A percentile compares a stretch with the other conserved stretches of the same genome.
Evolutionary conservation across 352 stramenopile species (phyloP).

Genomic region (Phytophthora gonapodyides): DNA sequence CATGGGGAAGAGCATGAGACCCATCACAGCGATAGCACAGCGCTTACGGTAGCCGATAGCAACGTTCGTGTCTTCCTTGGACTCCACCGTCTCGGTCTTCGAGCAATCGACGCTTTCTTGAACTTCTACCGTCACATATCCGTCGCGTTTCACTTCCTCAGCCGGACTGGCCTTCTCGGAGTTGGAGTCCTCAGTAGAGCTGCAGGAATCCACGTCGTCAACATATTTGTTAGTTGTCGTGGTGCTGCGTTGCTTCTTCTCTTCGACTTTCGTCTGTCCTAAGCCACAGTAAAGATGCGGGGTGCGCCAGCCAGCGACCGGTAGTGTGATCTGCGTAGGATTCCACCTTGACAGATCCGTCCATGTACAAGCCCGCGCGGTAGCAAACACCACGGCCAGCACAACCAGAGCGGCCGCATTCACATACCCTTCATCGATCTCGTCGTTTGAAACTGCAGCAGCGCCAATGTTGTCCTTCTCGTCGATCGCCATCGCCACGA

Average conservation of each 20-base stretch:
- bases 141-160: neutral
- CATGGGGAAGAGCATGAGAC: slow-evolving; percentile 7
- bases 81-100: neutral
- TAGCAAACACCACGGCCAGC: slow-evolving; percentile 6
- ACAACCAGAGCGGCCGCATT: neutral
- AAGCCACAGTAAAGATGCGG: neutral
- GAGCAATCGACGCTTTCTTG: neutral
- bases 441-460: slow-evolving; percentile 9
- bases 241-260: neutral
- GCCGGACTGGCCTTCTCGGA: too few relatives aligned
- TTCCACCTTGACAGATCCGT: slow-evolving; percentile 7
- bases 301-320: neutral
- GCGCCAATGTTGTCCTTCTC: slow-evolving; percentile 24
- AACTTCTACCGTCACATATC: slow-evolving; percentile 6
- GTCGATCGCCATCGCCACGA: slow-evolving; percentile 32
- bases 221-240: too few relatives aligned
- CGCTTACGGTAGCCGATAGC: neutral
- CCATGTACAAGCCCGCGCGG: slow-evolving; percentile 4
- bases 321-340: neutral
- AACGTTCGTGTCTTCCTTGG: neutral
- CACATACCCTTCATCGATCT: slow-evolving; percentile 10
- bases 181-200: too few relatives aligned
- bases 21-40: neutral
- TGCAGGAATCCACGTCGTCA: too few relatives aligned
- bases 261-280: neutral